These are phyloP conservation scores for Globisporangium camurandrum DNA, from an alignment of 352 stramenopile species.

Conservation along the genomic window DNA sequence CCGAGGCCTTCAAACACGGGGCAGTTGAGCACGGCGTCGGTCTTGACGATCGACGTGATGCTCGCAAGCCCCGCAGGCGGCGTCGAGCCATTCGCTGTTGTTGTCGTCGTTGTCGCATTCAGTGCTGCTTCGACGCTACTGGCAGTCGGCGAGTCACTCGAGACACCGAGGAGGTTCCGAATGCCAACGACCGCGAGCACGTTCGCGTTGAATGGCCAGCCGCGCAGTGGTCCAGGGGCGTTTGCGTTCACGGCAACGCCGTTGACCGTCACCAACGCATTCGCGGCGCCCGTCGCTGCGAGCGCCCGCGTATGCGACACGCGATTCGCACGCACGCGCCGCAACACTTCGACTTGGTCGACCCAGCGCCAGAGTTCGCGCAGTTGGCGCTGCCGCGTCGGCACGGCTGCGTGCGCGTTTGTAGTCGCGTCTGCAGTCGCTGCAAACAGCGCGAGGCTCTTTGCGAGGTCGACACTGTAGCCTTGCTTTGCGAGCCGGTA, in stretches of 20 bases:
- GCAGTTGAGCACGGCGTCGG: conserved; percentile 59
- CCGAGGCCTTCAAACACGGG: conserved; percentile 69
- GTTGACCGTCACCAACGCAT: too few relatives aligned
- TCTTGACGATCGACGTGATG: conserved; percentile 48
- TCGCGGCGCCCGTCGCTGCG: conserved; percentile 17
- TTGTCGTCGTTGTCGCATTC: conserved; percentile 3
- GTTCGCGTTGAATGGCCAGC: conserved; percentile 68
- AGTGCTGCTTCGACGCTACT: conserved; percentile 7
- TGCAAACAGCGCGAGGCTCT: conserved; percentile 69
- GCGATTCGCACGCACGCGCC: conserved; percentile 47
- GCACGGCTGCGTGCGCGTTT: too few relatives aligned
- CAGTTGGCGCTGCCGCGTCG: conserved; percentile 31
- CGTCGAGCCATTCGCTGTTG: conserved; percentile 14
- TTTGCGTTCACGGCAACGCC: conserved; percentile 13
- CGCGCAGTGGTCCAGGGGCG: conserved; percentile 34
- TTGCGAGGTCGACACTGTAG: conserved; percentile 71
- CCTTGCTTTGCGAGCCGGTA: conserved; percentile 62
- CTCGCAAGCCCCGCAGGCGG: too few relatives aligned
- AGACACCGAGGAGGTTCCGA: conserved; percentile 44
- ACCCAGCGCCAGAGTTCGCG: conserved; percentile 77
- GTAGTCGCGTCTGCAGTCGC: too few relatives aligned
- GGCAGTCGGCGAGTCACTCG: conserved; percentile 13
- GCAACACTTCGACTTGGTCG: conserved; percentile 70
- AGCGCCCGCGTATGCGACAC: conserved; percentile 31
- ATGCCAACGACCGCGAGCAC: conserved; percentile 54